phyloP scores from a whole-genome alignment of 2,329 filamentous ascomycete species.

The Epichloe elymi region DNA sequence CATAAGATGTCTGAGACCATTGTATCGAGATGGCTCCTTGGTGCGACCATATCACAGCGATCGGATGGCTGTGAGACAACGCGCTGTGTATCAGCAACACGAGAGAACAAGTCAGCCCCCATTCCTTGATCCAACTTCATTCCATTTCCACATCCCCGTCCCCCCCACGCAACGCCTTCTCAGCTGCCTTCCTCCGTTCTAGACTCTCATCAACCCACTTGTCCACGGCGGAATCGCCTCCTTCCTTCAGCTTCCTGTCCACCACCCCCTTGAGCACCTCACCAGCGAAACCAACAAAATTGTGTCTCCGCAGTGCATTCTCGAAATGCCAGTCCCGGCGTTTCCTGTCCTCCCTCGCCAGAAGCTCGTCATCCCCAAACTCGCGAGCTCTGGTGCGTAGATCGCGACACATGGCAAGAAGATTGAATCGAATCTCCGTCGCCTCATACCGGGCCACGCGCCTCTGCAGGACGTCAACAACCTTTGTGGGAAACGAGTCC shows the following conservation, averaged over 20 bases:
- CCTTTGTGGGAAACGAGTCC: conserved; percentile 63
- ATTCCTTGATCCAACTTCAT: neutral
- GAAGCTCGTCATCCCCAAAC: conserved; percentile 66
- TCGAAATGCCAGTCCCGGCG: conserved; percentile 83
- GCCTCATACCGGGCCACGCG: conserved; percentile 75
- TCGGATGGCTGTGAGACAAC: neutral
- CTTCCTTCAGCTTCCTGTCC: conserved; percentile 55
- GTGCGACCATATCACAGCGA: neutral
- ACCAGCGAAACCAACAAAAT: conserved; percentile 91
- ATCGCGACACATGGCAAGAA: conserved; percentile 85
- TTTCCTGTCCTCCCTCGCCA: conserved; percentile 73
- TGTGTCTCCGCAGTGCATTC: conserved; percentile 81
- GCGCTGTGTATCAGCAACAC: neutral
- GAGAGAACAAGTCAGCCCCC: neutral
- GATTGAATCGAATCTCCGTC: conserved; percentile 87
- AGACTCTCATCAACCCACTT: conserved; percentile 60
- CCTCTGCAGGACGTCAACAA: conserved; percentile 76
- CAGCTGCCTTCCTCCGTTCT: conserved; percentile 34
- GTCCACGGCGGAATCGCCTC: conserved; percentile 51
- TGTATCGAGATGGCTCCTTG: neutral
- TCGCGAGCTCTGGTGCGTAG: conserved; percentile 63
- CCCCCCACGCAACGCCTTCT: conserved; percentile 21
- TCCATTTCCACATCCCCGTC: conserved; percentile 31
- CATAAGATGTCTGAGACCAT: neutral
- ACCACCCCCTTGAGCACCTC: conserved; percentile 83